These are phyloP conservation scores for Chaetomium tenue DNA, from an alignment of 495 filamentous ascomycete species.

Conservation along the genomic window DNA sequence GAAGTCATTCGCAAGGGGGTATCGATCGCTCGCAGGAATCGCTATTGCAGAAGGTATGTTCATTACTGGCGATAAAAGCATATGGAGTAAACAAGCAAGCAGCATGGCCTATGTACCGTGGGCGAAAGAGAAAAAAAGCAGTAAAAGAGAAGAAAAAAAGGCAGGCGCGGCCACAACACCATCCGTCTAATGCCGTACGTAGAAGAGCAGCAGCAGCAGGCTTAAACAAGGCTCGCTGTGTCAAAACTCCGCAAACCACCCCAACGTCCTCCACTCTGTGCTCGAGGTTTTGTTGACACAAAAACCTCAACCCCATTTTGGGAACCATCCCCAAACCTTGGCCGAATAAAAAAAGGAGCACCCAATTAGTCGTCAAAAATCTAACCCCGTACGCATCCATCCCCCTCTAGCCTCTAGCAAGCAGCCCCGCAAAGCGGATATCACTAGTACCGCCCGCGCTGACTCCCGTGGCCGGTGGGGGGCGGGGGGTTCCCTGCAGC, in stretches of 20 bases:
- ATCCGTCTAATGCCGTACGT: conserved; percentile 17
- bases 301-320: too few relatives aligned
- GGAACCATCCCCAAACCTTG: neutral
- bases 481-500: conserved; percentile 31
- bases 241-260: neutral
- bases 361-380: conserved; percentile 7
- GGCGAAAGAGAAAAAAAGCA: neutral
- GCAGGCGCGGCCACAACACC: conserved; percentile 17
- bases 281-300: neutral
- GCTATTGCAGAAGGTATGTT: conserved; percentile 1
- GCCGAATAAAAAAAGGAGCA: neutral
- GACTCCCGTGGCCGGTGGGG: conserved; percentile 11
- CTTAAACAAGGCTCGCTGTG: conserved; percentile 6
- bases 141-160: neutral
- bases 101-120: conserved; percentile 8
- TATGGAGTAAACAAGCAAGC: neutral
- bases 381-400: neutral
- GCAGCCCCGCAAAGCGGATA: neutral
- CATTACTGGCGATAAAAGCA: conserved; percentile 9
- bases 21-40: too few relatives aligned
- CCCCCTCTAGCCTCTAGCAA: neutral
- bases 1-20: too few relatives aligned
- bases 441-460: conserved; percentile 22
- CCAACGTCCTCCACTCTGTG: neutral
- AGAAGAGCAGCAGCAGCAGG: conserved; percentile 1